Base-by-base conservation (phyloP, 2,329 filamentous ascomycete species). In the Gnomoniopsis sp. region DNA sequence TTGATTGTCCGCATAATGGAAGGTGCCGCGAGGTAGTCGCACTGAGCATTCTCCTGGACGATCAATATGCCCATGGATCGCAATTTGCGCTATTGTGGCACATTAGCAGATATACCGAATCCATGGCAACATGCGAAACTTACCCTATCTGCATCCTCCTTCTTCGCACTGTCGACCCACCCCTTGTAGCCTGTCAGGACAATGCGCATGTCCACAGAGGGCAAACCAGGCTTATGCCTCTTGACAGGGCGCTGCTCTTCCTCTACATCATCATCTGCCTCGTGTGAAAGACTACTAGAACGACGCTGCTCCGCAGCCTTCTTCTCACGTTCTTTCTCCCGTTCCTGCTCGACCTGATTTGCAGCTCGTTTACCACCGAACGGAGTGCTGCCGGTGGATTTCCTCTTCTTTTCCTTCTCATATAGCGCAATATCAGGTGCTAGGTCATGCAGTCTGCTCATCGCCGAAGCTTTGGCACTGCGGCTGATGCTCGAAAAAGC, bases 321-420 rank as follows among this genome's bases (percentile, higher is more conserved):
- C 53, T 43, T 59, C 49, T 61, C 53, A 62, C 65, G 72, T 14
- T 68, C 68, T 10, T 68, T 68, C 49, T 72, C 69, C 46, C 70
- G 70, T 53, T 79, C 74, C 66, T 79, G 82, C 57, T 88, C 85
- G 19, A 83, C 76, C 59, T 77, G 72, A 56, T 87, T 82, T 2
- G 84, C 80, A 1, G 85, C 85, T 52, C 84, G 78, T 67, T 86
- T 87, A 22, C 85, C 85, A 23, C 86, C 85, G 79, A 84, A 88
- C 0, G 80, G 77, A 2, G 74, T 75, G 33, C 73, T 72, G 3
- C 70, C 77, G 63, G 81, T 85, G 62, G 70, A 68, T 7, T 76
- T 73, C 21, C 95, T 86, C 76, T 96, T 97, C 77, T 85, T 91
- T 75, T 99, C 95, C 70, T 95, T 96, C 69, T 98, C 89, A 68